Percentiles rank a stretch among this genome's conserved stretches.
These are phyloP conservation scores for Hypoxylon sp. DNA, from an alignment of 2,329 filamentous ascomycete species.

Conservation along the genomic window DNA sequence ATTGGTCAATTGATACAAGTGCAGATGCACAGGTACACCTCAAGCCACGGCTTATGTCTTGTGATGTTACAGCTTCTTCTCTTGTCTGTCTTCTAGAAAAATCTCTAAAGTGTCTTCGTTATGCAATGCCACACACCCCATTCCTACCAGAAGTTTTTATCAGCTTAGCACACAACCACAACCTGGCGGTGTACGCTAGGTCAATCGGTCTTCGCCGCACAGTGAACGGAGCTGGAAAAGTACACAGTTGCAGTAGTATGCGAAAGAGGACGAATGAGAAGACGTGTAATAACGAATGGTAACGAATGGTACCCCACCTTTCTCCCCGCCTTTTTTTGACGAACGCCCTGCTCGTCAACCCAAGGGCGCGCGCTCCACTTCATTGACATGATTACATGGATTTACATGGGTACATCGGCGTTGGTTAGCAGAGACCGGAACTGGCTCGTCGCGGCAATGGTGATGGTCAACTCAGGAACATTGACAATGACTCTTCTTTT, in stretches of 20 bases:
- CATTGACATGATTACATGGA: slow-evolving; percentile 42
- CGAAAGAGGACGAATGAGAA: slow-evolving; percentile 26
- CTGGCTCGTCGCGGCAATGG: slow-evolving; percentile 23
- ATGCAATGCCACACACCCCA: slow-evolving; percentile 29
- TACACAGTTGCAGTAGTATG: slow-evolving; percentile 43
- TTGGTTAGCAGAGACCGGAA: slow-evolving; percentile 38
- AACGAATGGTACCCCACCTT: not conserved
- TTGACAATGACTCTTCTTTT: slow-evolving; percentile 40
- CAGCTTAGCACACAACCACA: slow-evolving; percentile 22
- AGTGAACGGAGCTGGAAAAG: slow-evolving; percentile 31
- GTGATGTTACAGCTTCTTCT: slow-evolving; percentile 5
- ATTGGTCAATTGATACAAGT: slow-evolving; percentile 24
- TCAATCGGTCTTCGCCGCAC: slow-evolving; percentile 35
- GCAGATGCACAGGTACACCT: too few relatives aligned
- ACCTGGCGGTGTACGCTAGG: slow-evolving; percentile 36
- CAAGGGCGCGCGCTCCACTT: slow-evolving; percentile 60
- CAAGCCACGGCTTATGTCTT: not conserved
- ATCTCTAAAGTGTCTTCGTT: slow-evolving; percentile 14
- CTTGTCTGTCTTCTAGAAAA: slow-evolving; percentile 33
- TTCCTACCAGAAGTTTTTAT: slow-evolving; percentile 19
- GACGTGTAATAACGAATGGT: slow-evolving; percentile 25
- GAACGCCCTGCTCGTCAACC: slow-evolving; percentile 55
- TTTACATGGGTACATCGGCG: slow-evolving; percentile 38
- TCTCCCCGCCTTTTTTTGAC: slow-evolving; percentile 41
- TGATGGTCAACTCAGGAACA: slow-evolving; percentile 21